Evolutionary conservation across 148 eudicot species (phyloP), one percentile per base, ranked within the genome.

Genomic region (Agrostemma githago): DNA sequence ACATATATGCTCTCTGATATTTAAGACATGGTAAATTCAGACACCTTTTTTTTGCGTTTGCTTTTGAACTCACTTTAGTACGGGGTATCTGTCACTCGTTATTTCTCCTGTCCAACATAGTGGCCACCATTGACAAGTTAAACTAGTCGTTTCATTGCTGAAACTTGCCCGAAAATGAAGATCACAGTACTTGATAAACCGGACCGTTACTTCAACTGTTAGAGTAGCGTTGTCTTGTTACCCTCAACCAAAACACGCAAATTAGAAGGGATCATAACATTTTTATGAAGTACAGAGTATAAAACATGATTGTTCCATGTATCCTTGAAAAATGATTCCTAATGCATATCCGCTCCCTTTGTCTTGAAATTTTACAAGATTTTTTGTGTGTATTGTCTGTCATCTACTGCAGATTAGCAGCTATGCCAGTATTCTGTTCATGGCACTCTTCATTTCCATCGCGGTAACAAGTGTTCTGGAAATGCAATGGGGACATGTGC

Each of bases 401-500:
- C 73, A 66, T 72, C 76, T 61, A 79, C 62, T 26, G 21, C 99
- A 95, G 99, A 96, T 96, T 43, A 92, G 96, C 84, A 96, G 92
- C 83, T 92, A 92, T 37, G 99, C 99, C 6, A 92, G 99, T 80
- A 79, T 96, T 54, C 54, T 92, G 26, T 96, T 96, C 77, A 96
- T 96, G 96, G 92, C 79, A 19, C 89, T 96, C 77, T 96, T 96
- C 80, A 80, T 92, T 46, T 92, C 93, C 56, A 96, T 96, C 65
- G 97, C 96, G 40, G 96, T 74, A 4, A 96, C 99, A 0, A 86
- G 96, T 77, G 67, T 96, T 70, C 82, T 96, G 1, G 99, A 96
- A 78, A 96, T 96, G 91, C 92, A 84, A 59, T 96, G 99, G 99
- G 97, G 99, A n/a, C 88, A 89, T 8, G 99, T 96, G 19, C 83